Conservation (phyloP, 495 filamentous ascomycete species). For the Echria macrotheca region DNA sequence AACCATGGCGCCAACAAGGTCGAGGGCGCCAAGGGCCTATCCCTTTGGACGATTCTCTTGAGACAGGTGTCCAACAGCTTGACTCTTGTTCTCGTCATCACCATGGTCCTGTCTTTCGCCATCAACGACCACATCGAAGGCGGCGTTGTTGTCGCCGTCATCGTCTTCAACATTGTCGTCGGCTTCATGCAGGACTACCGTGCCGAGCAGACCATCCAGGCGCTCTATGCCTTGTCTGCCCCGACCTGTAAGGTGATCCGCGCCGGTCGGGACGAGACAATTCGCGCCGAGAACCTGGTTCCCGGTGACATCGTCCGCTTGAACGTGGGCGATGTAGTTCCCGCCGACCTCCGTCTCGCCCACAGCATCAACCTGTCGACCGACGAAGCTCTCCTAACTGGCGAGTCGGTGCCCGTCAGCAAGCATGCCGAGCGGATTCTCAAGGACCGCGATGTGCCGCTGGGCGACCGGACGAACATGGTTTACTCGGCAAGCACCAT, state of each 20-base stretch:
- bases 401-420: constrained; percentile 55
- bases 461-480: constrained; percentile 64
- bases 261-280: constrained; percentile 54
- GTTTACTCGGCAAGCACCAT: constrained; percentile 64
- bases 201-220: constrained; percentile 84
- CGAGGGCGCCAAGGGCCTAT: constrained; percentile 45
- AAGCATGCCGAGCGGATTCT: constrained; percentile 33
- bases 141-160: constrained; percentile 75
- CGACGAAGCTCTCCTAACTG: constrained; percentile 48
- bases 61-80: constrained; percentile 52
- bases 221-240: constrained; percentile 68
- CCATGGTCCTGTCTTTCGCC: constrained; percentile 77
- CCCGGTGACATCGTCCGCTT: constrained; percentile 74
- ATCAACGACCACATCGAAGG: constrained; percentile 80
- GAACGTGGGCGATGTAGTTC: constrained; percentile 76
- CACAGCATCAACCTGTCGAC: constrained; percentile 66
- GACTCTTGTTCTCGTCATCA: constrained; percentile 58
- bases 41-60: constrained; percentile 50
- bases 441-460: constrained; percentile 41
- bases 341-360: constrained; percentile 69
- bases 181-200: constrained; percentile 74
- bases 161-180: constrained; percentile 71
- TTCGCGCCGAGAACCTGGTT: constrained; percentile 62
- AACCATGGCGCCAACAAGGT: constrained; percentile 48
- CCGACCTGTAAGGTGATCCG: constrained; percentile 73